Conservation (phyloP, 2,329 filamentous ascomycete species). For the Diaporthe sp. region DNA sequence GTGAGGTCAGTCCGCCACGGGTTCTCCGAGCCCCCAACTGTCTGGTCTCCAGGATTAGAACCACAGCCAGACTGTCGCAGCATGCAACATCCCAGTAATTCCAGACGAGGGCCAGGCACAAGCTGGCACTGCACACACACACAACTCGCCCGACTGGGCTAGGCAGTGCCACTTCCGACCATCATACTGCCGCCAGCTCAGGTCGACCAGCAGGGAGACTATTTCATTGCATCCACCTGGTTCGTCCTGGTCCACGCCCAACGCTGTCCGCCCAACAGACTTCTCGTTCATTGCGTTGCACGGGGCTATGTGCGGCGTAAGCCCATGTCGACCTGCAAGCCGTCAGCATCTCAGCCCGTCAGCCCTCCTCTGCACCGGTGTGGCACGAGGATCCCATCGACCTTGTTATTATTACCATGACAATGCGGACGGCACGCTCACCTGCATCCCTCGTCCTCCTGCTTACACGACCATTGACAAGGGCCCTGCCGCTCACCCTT, state of each 20-base stretch:
- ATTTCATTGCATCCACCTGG: not conserved
- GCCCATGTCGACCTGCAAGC: constrained; percentile 8
- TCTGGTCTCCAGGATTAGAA: constrained; percentile 24
- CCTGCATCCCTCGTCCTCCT: constrained; percentile 23
- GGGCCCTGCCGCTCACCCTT: constrained; percentile 9
- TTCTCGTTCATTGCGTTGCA: not conserved
- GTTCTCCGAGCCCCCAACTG: constrained; percentile 39
- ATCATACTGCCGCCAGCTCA: not conserved
- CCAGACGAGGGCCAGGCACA: constrained; percentile 12
- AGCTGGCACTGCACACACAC: not conserved
- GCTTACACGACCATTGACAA: constrained; percentile 12
- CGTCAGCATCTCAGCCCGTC: constrained; percentile 29
- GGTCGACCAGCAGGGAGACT: not conserved
- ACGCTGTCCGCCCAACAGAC: not conserved
- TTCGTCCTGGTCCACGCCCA: not conserved
- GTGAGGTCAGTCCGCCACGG: constrained; percentile 43
- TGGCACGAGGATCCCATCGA: constrained; percentile 14
- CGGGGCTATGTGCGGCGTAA: constrained; percentile 19
- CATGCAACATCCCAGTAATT: constrained; percentile 27
- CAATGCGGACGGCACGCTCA: constrained; percentile 16
- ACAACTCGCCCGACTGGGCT: not conserved
- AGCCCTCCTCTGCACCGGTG: constrained; percentile 7
- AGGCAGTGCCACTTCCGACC: not conserved
- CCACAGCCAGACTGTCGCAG: constrained; percentile 19
- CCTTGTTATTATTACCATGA: constrained; percentile 1